Base-by-base conservation (phyloP, 1,284 basidiomycete genomes). In the Sanghuangporus sanghuang region DNA sequence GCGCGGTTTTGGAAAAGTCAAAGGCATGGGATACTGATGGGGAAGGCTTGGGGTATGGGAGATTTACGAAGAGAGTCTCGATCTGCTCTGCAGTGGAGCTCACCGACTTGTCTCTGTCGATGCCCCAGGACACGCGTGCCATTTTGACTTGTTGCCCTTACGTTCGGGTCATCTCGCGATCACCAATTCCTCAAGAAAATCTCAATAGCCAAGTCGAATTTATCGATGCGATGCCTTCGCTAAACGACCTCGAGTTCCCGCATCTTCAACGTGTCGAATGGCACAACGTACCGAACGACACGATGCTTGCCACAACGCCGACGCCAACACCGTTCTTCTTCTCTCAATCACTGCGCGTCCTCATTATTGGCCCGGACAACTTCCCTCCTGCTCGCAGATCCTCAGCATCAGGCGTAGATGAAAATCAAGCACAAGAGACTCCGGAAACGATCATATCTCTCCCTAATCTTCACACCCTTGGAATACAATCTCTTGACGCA, bases 381-480 rank as follows among this genome's bases (percentile, higher is more conserved):
- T 54, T 59, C 21, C 50, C 58, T 18, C 1, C 36, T 32, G 16
- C n/a, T 36, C 44, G 8, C 21, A 35, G 42, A 12, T 35, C n/a
- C 21, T 35, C 23, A 46, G 62, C 18, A 11, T 36, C 23, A 35
- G 23, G 52, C 35, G 18, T 12, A 38, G 14, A 57, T 16, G 56
- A 44, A 16, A 40, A 12, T 11, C 21, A 56, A 56, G 54, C 38
- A 23, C 12, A 36, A 40, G 2, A 18, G n/a, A 21, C 11, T 12
- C 11, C 32, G 11, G 18, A 38, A 46, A 27, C 57, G 3, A 8
- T 35, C 3, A 35, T 63, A 8, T n/a, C 21, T 18, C 52, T 64
- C 16, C 63, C 63, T 9, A 64, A 64, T 42, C 32, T 64, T 6
- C 63, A 64, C 44, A 61, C 63, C 3, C 58, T 64, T n/a, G 23